These are phyloP conservation scores for Tylopilus rubrobrunneus DNA, from an alignment of 768 basidiomycete species.

Conservation along the genomic window DNA sequence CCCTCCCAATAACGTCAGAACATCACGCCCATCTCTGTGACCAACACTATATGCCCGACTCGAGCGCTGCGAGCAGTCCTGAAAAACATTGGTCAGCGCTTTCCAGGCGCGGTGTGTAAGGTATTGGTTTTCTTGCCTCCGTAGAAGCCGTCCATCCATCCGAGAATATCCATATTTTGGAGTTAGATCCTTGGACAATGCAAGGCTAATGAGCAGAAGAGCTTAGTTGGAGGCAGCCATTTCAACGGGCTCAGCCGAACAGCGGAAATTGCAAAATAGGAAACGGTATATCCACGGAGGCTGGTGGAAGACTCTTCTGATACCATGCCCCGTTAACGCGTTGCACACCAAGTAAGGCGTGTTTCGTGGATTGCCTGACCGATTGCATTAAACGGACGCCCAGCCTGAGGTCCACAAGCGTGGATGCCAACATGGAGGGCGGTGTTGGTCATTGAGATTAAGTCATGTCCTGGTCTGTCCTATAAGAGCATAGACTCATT, in stretches of 20 bases:
- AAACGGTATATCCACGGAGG: slow-evolving; percentile 75
- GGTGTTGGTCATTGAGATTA: slow-evolving; percentile 57
- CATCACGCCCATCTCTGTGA: slow-evolving; percentile 75
- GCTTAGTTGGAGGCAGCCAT: slow-evolving; percentile 23
- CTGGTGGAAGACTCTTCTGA: slow-evolving; percentile 76
- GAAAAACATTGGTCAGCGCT: not conserved
- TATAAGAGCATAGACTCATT: not conserved
- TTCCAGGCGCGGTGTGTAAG: not conserved
- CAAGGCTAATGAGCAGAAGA: slow-evolving; percentile 47
- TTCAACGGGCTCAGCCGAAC: not conserved
- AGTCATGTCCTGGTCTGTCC: slow-evolving; percentile 65
- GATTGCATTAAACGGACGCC: slow-evolving; percentile 62
- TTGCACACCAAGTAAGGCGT: slow-evolving; percentile 56
- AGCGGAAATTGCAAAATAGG: not conserved
- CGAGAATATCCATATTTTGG: slow-evolving; percentile 73
- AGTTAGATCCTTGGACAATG: slow-evolving; percentile 70
- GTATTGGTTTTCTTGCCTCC: slow-evolving; percentile 44
- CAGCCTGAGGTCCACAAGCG: slow-evolving; percentile 75
- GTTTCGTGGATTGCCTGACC: slow-evolving; percentile 62
- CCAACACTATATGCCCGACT: slow-evolving; percentile 84
- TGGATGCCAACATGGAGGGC: slow-evolving; percentile 70
- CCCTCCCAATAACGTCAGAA: slow-evolving; percentile 52
- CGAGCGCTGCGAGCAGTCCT: slow-evolving; percentile 82
- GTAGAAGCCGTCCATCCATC: slow-evolving; percentile 93
- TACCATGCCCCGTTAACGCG: slow-evolving; percentile 84